Evolutionary conservation across 306 rosid genomes (phyloP).

Genomic region (Dalbergia oliveri): DNA sequence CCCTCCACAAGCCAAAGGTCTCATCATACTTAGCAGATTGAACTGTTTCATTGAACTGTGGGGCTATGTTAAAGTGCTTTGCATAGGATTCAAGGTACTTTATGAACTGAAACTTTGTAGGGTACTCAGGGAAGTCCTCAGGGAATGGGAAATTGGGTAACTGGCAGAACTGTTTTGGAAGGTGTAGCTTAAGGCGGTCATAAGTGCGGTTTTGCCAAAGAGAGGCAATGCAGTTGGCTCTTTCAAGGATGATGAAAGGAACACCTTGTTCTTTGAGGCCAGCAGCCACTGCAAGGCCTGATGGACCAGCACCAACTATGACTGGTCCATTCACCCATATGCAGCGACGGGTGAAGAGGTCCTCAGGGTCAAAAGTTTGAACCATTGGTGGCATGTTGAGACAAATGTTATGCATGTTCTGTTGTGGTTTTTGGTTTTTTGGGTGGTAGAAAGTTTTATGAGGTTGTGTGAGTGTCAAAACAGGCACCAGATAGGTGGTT

Average conservation of each 20-base stretch:
- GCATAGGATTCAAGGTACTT: constrained; percentile 82
- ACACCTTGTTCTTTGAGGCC: constrained; percentile 82
- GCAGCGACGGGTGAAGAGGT: constrained; percentile 59
- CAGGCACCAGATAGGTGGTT: not conserved
- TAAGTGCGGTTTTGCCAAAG: constrained; percentile 87
- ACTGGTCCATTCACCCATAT: constrained; percentile 89
- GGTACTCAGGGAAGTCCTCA: constrained; percentile 79
- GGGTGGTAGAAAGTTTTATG: not conserved
- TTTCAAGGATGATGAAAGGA: constrained; percentile 75
- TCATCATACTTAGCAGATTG: constrained; percentile 87
- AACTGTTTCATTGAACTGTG: constrained; percentile 89
- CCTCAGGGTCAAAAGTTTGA: constrained; percentile 52
- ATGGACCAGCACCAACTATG: constrained; percentile 92
- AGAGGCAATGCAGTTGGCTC: constrained; percentile 91
- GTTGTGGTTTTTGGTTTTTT: not conserved
- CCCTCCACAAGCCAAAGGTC: constrained; percentile 86
- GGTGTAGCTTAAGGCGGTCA: constrained; percentile 91
- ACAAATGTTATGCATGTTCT: constrained; percentile 51
- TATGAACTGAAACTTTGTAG: constrained; percentile 81
- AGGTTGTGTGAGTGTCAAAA: too few species aligned
- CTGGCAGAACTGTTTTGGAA: constrained; percentile 87
- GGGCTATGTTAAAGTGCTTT: constrained; percentile 68
- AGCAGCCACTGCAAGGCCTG: constrained; percentile 89
- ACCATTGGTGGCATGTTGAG: constrained; percentile 59
- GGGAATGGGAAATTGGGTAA: constrained; percentile 85